Base-by-base conservation (phyloP, 805 yeast species). In the Wickerhamiella bombiphila region DNA sequence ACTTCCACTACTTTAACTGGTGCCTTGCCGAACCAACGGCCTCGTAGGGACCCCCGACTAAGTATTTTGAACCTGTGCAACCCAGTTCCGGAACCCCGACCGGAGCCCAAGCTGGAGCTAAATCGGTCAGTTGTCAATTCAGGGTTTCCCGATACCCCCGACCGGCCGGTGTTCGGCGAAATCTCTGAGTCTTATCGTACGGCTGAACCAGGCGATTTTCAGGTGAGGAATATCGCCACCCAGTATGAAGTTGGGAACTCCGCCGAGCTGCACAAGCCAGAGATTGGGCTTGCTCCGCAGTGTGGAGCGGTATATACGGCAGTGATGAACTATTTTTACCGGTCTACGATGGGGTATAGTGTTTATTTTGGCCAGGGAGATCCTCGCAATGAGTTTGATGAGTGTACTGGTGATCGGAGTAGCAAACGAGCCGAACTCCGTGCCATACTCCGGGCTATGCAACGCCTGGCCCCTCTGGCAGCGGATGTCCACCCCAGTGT, bases 371-470 rank as follows among this genome's bases (percentile, higher is more conserved):
- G 41, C 14, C 22, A 20, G n/a, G 24, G 35, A n/a, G 36, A 35
- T 16, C 25, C 35, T 24, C 32, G 35, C n/a, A 38, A 41, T 26
- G 29, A 28, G 17, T 35, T 20, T 11, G 44, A 40, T 13, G 19
- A 34, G 20, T 33, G 24, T 19, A 9, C 22, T 5, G 17, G 19
- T 3, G 42, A 41, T 15, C 37, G 38, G 32, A 35, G 39, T 30
- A 35, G 32, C 3, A 34, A 38, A 30, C 39, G 44, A 16, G 17
- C 33, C 24, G 44, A 41, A 22, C 34, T 38, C n/a, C 28, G 39
- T 6, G 44, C 44, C 3, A 41, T 41, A 21, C 26, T 32, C 5
- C 42, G 30, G 7, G 32, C 41, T 24, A 11, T 33, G 26, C 28
- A 33, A 7, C 26, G 32, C 29, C 32, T 38, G n/a, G 38, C 35